phyloP scores from a whole-genome alignment of 2,329 filamentous ascomycete genomes.

The Calonectria crousiana region DNA sequence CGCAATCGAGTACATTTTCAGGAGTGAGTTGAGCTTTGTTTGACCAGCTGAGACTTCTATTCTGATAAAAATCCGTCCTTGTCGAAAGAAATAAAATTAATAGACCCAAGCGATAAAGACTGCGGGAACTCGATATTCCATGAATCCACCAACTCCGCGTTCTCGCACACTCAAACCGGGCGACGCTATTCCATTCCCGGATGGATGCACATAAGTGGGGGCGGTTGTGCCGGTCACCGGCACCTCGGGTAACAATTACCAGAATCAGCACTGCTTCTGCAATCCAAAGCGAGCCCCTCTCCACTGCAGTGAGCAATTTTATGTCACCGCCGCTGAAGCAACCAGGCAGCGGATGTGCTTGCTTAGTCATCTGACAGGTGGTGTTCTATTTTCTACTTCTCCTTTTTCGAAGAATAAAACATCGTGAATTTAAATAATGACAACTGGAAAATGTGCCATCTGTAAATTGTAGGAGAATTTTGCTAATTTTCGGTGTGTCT shows the following conservation, averaged over 20 bases:
- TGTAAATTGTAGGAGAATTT: too few relatives aligned
- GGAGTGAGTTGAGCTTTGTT: not conserved
- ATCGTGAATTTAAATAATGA: too few relatives aligned
- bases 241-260: not conserved
- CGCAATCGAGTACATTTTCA: not conserved
- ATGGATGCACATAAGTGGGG: not conserved
- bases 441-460: too few relatives aligned
- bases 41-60: not conserved
- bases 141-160: not conserved
- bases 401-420: too few relatives aligned
- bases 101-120: not conserved
- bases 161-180: not conserved
- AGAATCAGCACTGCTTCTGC: not conserved
- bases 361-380: not conserved
- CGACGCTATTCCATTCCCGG: not conserved
- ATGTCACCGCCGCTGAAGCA: not conserved
- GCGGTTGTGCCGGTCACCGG: not conserved
- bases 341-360: not conserved
- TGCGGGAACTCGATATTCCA: not conserved
- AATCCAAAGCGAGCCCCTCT: not conserved
- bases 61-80: not conserved
- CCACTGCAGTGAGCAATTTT: not conserved
- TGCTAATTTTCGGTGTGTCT: too few relatives aligned
- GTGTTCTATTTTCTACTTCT: too few relatives aligned
- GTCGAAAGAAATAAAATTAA: not conserved